These are phyloP conservation scores for Scheffersomyces segobiensis DNA, from an alignment of 1,139 yeast species.

Conservation along the genomic window DNA sequence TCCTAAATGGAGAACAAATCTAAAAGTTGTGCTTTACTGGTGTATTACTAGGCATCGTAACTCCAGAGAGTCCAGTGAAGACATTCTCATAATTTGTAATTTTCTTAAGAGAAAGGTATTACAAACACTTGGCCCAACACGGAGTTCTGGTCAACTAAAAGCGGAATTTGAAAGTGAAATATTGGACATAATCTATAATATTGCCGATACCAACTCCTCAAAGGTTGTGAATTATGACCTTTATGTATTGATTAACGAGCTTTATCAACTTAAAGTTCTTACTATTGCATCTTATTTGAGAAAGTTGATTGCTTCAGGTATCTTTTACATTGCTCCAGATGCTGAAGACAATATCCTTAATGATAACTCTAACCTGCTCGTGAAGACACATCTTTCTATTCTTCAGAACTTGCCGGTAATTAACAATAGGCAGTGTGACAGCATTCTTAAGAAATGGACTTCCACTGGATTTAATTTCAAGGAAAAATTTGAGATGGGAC, in stretches of 20 bases:
- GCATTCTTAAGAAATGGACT: conserved; percentile 45
- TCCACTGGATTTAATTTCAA: conserved; percentile 33
- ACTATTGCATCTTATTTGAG: conserved; percentile 71
- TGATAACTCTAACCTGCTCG: conserved; percentile 13
- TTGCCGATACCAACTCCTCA: conserved; percentile 21
- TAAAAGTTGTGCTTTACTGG: conserved; percentile 49
- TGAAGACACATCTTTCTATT: conserved; percentile 49
- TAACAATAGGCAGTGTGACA: conserved; percentile 52
- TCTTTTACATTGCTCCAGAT: conserved; percentile 53
- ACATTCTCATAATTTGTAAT: conserved; percentile 39
- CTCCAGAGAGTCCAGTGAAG: conserved; percentile 28
- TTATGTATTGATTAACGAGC: conserved; percentile 55
- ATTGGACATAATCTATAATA: conserved; percentile 27
- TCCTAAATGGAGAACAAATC: conserved; percentile 40
- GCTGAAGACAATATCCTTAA: conserved; percentile 7
- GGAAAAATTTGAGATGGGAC: conserved; percentile 31
- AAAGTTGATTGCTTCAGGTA: conserved; percentile 79
- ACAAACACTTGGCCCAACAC: conserved; percentile 20
- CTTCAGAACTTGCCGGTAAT: conserved; percentile 56
- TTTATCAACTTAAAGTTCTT: conserved; percentile 52
- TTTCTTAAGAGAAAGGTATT: conserved; percentile 36
- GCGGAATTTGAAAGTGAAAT: conserved; percentile 50
- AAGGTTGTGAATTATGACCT: conserved; percentile 33
- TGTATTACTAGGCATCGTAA: conserved; percentile 44
- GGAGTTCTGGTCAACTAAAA: conserved; percentile 27